Evolutionary conservation across 2,329 filamentous ascomycete genomes (phyloP), one percentile per base, ranked within the genome.

Genomic region (Dactylellina drechsleri): DNA sequence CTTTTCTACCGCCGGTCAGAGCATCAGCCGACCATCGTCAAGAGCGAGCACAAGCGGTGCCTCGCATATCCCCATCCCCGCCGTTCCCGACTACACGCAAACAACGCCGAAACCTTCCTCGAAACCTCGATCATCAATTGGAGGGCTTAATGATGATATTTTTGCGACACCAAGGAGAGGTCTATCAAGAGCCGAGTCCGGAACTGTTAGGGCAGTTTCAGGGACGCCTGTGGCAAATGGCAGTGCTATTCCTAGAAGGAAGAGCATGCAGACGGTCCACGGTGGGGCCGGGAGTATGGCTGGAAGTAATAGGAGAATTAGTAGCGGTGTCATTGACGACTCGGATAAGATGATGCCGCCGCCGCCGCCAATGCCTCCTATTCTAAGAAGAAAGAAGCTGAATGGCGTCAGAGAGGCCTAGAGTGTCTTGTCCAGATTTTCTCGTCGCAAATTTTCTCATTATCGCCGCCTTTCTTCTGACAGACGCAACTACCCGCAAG

Each of bases 351-450:
- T 67, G 36, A 43, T 72, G 68, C 47, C 70, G 45, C 47, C 66
- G n/a, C 57, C 71, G 20, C 47, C 66, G n/a, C 57, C 71, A 20
- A 54, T 66, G 50, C 65, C 64, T 12, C 57, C 71, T 18, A 66
- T 68, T 13, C 15, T 77, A 18, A 68, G 76, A 54, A 73, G 78
- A 52, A 79, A 78, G 74, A 79, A 78, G 67, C 40, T 79, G 68
- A 78, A 70, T 49, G 75, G 75, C n/a, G 77, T 78, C 54, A 76
- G 77, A 7, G 78, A 78, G 57, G 56, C 62, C 58, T 74, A 74
- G 70, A 67, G 41, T 47, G 50, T 47, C 43, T 52, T 67, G 43
- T 52, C 62, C 56, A 54, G 28, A 18, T 45, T 31, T 20, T 18
- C 49, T 18, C 36, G 23, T 40, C 59, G 53, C 23, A 56, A 60